These are phyloP conservation scores for Sporothrix phasma DNA, from an alignment of 2,329 filamentous ascomycete species.

Conservation along the genomic window DNA sequence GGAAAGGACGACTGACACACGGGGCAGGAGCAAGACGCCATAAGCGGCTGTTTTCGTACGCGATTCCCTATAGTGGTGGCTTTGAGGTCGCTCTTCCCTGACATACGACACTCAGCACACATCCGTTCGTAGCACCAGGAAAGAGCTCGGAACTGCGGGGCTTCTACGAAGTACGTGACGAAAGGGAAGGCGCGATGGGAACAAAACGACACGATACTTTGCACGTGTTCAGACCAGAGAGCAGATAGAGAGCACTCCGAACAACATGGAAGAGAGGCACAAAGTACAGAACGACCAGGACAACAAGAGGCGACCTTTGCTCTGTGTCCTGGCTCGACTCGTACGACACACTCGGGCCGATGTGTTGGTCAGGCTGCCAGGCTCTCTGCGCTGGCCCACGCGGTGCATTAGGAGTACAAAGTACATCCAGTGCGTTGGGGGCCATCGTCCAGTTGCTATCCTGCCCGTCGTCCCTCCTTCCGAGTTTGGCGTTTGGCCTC, in stretches of 20 bases:
- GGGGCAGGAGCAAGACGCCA: background rate
- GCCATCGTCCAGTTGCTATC: background rate
- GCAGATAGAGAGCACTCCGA: background rate
- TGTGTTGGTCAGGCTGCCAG: no score
- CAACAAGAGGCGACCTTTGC: no score
- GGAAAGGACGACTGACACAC: background rate
- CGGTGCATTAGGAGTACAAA: no score
- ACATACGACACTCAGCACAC: background rate
- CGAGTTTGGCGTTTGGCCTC: conserved; percentile 7
- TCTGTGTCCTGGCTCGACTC: no score
- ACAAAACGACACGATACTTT: no score
- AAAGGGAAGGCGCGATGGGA: background rate
- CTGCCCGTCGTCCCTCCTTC: background rate
- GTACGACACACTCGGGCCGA: no score
- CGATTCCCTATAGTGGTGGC: background rate
- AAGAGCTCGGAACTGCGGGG: background rate
- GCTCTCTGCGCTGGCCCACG: background rate
- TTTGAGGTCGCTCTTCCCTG: background rate
- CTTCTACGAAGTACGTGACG: background rate
- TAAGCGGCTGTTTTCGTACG: background rate
- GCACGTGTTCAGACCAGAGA: no score
- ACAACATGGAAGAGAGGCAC: background rate
- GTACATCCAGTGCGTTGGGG: background rate
- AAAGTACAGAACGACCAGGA: background rate
- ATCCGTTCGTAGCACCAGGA: background rate